A percentile compares a stretch with the other conserved stretches of the same genome.
Evolutionary conservation across 108 stramenopile species (phyloP).

Genomic region (Skeletonema marinoi): DNA sequence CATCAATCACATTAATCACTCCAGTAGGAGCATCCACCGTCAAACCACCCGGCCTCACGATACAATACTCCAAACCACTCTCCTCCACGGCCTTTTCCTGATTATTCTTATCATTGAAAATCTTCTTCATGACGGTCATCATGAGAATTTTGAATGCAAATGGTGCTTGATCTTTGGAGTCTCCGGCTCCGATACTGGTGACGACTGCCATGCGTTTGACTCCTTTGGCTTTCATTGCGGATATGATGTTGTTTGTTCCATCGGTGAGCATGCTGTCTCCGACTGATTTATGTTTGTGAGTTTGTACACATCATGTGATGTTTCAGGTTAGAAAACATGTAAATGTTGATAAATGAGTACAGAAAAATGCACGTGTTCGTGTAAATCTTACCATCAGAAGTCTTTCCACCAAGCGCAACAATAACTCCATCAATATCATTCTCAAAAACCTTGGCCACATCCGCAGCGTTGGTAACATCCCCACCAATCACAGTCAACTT

Average conservation of each 20-base stretch:
- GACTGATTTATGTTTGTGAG: background rate
- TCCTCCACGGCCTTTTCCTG: constrained; percentile 88
- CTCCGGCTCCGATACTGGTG: constrained; percentile 97
- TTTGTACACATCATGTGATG: background rate
- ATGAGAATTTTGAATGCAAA: constrained; percentile 95
- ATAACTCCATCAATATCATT: constrained; percentile 88
- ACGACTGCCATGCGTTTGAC: constrained; percentile 93
- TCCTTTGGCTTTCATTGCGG: constrained; percentile 92
- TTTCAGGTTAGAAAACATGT: too few species aligned
- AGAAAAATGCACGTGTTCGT: too few species aligned
- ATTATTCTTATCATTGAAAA: constrained; percentile 97
- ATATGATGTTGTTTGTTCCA: constrained; percentile 87
- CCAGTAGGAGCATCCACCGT: constrained; percentile 96
- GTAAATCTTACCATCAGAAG: constrained; percentile 61
- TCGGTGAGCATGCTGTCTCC: constrained; percentile 95
- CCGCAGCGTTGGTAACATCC: constrained; percentile 80
- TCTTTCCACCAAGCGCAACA: constrained; percentile 96
- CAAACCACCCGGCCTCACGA: constrained; percentile 96
- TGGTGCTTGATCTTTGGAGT: constrained; percentile 92
- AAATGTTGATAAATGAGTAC: too few species aligned
- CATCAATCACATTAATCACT: constrained; percentile 96
- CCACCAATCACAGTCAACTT: constrained; percentile 87
- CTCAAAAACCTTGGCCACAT: constrained; percentile 91
- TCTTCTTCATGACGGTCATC: constrained; percentile 97
- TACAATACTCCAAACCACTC: constrained; percentile 92